A percentile compares a stretch with the other conserved stretches of the same genome.
Evolutionary conservation across 768 basidiomycete genomes (phyloP).

Genomic region (Kwoniella sp.): DNA sequence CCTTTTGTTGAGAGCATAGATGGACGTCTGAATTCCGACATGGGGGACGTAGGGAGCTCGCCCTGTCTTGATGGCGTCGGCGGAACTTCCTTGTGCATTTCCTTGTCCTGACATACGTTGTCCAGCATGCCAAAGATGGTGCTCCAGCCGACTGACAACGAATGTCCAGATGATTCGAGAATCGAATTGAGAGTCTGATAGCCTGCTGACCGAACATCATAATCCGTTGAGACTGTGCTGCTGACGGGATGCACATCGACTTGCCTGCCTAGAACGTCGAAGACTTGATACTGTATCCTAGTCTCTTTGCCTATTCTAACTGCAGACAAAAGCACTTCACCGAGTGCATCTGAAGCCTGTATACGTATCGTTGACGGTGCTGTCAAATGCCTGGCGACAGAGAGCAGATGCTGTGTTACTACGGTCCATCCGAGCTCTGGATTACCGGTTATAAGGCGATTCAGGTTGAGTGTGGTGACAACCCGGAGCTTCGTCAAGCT

Average conservation of each 20-base stretch:
- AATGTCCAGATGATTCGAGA: slow-evolving; percentile 86
- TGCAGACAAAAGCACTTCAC: slow-evolving; percentile 77
- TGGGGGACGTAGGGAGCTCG: slow-evolving; percentile 52
- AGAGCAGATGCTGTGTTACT: slow-evolving; percentile 76
- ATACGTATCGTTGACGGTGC: slow-evolving; percentile 76
- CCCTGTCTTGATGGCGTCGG: slow-evolving; percentile 42
- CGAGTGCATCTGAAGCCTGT: slow-evolving; percentile 84
- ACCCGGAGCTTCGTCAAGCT: slow-evolving; percentile 83
- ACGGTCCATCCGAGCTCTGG: slow-evolving; percentile 82
- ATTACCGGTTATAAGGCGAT: slow-evolving; percentile 79
- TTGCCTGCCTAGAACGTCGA: slow-evolving; percentile 82
- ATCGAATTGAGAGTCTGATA: slow-evolving; percentile 87
- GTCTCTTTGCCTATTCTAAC: slow-evolving; percentile 39
- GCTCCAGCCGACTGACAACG: slow-evolving; percentile 88
- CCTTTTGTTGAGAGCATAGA: slow-evolving; percentile 64
- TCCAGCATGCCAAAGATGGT: slow-evolving; percentile 88
- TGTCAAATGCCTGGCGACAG: slow-evolving; percentile 67
- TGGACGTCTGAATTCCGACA: slow-evolving; percentile 56
- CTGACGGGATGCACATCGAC: slow-evolving; percentile 60
- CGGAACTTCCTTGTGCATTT: neutral
- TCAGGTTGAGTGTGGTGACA: slow-evolving; percentile 78
- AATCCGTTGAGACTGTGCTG: slow-evolving; percentile 61
- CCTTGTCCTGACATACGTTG: slow-evolving; percentile 69
- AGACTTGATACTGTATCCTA: slow-evolving; percentile 74
- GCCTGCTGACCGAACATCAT: slow-evolving; percentile 82